Evolutionary conservation across 1,139 yeast species (phyloP).

Genomic region (Candida smagusa): DNA sequence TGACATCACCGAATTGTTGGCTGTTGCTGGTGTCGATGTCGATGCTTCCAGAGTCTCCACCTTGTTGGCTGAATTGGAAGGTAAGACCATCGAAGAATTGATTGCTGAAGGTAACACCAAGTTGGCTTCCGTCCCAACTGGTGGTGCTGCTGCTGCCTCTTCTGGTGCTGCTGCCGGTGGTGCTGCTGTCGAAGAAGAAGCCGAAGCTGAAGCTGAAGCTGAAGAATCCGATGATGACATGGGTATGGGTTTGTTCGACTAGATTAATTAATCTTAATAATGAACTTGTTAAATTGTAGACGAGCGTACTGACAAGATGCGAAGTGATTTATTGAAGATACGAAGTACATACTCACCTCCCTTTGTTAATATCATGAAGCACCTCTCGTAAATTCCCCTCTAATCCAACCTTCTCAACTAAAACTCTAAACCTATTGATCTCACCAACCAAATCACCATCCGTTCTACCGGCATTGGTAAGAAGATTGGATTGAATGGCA

Average conservation of each 20-base stretch:
- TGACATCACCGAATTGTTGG: slow-evolving; percentile 68
- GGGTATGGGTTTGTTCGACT: slow-evolving; percentile 84
- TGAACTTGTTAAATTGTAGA: slow-evolving; percentile 3
- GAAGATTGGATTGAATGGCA: slow-evolving; percentile 13
- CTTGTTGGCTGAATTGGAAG: slow-evolving; percentile 69
- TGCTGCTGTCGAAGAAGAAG: slow-evolving; percentile 39
- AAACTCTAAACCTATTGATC: slow-evolving; percentile 27
- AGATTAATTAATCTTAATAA: slow-evolving; percentile 22
- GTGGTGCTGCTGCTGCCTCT: slow-evolving; percentile 73
- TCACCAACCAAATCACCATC: slow-evolving; percentile 17
- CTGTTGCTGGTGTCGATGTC: slow-evolving; percentile 75
- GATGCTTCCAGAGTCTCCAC: slow-evolving; percentile 70
- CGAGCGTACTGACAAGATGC: neutral
- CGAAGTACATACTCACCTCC: no score
- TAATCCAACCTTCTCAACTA: slow-evolving; percentile 27
- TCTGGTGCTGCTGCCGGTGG: slow-evolving; percentile 44
- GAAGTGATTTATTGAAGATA: no score
- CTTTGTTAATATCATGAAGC: slow-evolving; percentile 3
- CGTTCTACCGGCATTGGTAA: slow-evolving; percentile 4
- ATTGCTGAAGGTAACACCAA: slow-evolving; percentile 79
- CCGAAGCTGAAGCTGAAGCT: slow-evolving; percentile 35
- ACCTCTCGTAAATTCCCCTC: slow-evolving; percentile 3
- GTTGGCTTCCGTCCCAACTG: slow-evolving; percentile 79
- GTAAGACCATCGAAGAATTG: slow-evolving; percentile 72
- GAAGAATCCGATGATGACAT: slow-evolving; percentile 41